Percentiles rank a stretch among this genome's conserved stretches.
Conservation (phyloP, 139 green algal genomes). For the Closterium sp. region DNA sequence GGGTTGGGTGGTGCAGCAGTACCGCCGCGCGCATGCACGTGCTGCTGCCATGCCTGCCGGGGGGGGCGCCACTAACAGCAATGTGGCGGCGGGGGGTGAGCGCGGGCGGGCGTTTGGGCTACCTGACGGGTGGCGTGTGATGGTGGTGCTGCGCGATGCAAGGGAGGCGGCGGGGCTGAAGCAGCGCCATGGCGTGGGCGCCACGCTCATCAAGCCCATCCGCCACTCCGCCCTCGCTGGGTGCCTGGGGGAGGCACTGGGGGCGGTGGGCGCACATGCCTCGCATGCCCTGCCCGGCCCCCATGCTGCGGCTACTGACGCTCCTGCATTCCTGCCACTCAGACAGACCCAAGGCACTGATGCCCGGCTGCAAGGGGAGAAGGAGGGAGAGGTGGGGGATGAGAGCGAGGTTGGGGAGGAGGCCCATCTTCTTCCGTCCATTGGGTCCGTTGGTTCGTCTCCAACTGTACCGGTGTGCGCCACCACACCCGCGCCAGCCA, state of each 20-base stretch:
- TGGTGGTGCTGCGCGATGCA: not conserved
- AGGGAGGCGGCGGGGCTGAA: not conserved
- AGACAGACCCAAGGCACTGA: not conserved
- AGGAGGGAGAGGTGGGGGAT: not conserved
- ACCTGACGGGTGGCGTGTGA: not conserved
- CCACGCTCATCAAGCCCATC: not conserved
- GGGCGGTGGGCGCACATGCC: not conserved
- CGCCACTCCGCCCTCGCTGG: constrained; percentile 2
- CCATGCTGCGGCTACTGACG: not conserved
- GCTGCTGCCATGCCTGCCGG: not conserved
- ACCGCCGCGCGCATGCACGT: not conserved
- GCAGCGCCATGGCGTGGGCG: not conserved
- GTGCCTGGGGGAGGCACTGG: not conserved
- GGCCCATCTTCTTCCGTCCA: not conserved
- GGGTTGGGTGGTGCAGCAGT: not conserved
- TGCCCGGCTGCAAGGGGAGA: not conserved
- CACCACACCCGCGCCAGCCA: not conserved
- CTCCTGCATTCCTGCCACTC: not conserved
- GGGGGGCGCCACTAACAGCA: not conserved
- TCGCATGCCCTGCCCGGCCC: not conserved
- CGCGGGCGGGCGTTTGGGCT: not conserved
- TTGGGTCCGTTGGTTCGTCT: not conserved
- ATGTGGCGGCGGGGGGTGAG: not conserved
- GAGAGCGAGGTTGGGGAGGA: not conserved
- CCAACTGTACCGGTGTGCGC: not conserved